Evolutionary conservation across 179 eudicot genomes (phyloP), one percentile per base, ranked within the genome.

Genomic region (Actinidia arguta): DNA sequence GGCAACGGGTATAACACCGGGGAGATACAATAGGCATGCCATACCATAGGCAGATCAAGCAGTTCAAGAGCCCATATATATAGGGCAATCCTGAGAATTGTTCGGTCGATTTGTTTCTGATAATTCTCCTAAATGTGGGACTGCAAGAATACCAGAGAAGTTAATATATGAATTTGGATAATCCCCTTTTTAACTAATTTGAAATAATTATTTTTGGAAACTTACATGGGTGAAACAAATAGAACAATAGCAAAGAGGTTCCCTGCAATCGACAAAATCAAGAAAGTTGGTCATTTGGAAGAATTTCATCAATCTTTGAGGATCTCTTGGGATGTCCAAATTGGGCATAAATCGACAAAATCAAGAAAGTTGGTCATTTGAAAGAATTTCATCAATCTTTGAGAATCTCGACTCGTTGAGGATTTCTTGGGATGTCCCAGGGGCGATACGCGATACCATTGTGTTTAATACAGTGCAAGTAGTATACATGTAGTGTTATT

Each of bases 211-310:
- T 13, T 14, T 17, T 17, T 31, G 44, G 44, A 36, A 42, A 72
- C 97, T 94, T 90, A 95, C 98, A 93, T 92, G 75, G 98, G 98
- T 83, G 98, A 94, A 66, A 93, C 91, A 84, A 94, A 94, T 51
- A 94, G 78, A 83, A 94, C 98, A 54, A 94, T 81, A 61, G 98
- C 98, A 81, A 91, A 89, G 76, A 94, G 71, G 84, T 94, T 94
- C 61, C 98, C 98, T 94, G 93, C 88, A 93, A 85, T 82, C 6
- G n/a, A 54, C 47, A 74, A 76, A 55, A 80, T 46, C 61, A 73
- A 22, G 63, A 55, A 72, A 61, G 42, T 77, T 20, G 17, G 36
- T 62, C 54, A 18, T n/a, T n/a, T 6, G n/a, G 69, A 50, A 6
- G n/a, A 22, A 4, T 75, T 1, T 31, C 63, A 39, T 39, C 11